Conservation (phyloP, 164 flowering plant species). For the Sedum album region DNA sequence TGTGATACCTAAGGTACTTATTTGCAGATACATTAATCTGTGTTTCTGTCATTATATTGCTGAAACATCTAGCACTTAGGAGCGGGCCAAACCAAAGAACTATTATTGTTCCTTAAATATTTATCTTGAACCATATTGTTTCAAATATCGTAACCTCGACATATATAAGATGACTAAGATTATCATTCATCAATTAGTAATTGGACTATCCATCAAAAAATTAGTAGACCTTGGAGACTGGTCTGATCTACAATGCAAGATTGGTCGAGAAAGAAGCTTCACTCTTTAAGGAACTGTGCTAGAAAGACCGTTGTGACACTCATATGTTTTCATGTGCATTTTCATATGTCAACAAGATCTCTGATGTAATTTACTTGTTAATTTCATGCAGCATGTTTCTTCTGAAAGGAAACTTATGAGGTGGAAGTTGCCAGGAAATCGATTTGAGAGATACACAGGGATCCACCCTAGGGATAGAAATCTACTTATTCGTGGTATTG, state of each 20-base stretch:
- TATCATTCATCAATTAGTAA: neutral
- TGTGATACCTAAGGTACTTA: slow-evolving; percentile 67
- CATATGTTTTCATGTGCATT: neutral
- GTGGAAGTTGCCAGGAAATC: slow-evolving; percentile 59
- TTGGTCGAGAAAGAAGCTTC: neutral
- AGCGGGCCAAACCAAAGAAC: neutral
- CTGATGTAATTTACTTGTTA: neutral
- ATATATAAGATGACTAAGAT: neutral
- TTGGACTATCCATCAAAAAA: too few relatives aligned
- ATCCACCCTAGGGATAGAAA: slow-evolving; percentile 80
- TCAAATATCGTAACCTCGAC: neutral
- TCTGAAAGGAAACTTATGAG: slow-evolving; percentile 68
- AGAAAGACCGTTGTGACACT: neutral
- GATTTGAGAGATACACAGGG: slow-evolving; percentile 69
- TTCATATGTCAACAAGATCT: neutral
- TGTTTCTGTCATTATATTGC: neutral
- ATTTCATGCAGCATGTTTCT: slow-evolving; percentile 45
- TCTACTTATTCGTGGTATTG: slow-evolving; percentile 51
- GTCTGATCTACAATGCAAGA: neutral
- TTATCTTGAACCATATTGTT: neutral
- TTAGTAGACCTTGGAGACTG: too few relatives aligned
- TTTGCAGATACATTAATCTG: neutral
- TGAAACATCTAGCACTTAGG: neutral
- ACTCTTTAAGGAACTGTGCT: neutral
- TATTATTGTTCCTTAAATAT: too few relatives aligned